Conservation (phyloP, 768 basidiomycete genomes). For the Naganishia antarctica region DNA sequence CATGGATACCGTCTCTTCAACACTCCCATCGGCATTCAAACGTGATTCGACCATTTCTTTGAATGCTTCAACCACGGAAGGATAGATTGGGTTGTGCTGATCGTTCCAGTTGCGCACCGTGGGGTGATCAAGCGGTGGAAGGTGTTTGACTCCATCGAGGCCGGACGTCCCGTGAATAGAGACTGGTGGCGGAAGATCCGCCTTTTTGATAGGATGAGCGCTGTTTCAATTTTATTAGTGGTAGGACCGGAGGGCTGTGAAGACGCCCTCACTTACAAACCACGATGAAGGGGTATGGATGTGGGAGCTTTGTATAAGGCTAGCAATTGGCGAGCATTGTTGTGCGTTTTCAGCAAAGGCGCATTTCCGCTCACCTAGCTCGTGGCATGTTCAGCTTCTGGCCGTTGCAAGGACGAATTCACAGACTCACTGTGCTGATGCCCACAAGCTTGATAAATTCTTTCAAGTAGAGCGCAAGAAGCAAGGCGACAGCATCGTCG, state of each 20-base stretch:
- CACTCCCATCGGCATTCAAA: constrained; percentile 1
- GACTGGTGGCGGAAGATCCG: constrained; percentile 20
- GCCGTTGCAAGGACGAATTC: neutral
- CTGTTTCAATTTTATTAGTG: too few species aligned
- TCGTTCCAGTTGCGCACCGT: constrained; percentile 18
- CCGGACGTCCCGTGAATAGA: constrained; percentile 25
- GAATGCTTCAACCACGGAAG: constrained; percentile 16
- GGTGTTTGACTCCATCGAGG: constrained; percentile 18
- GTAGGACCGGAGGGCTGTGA: neutral
- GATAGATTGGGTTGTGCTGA: neutral
- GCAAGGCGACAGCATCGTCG: constrained; percentile 25
- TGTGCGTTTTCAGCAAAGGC: constrained; percentile 19
- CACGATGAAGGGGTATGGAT: constrained; percentile 18
- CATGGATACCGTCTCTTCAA: constrained; percentile 20
- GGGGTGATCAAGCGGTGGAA: constrained; percentile 20
- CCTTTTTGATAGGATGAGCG: constrained; percentile 24
- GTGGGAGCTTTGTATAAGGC: constrained; percentile 18
- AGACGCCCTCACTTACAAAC: constrained; percentile 28
- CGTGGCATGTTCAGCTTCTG: too few species aligned
- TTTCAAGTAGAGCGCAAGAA: constrained; percentile 23
- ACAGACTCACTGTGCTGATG: constrained; percentile 26
- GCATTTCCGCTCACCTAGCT: constrained; percentile 28
- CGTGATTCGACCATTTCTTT: constrained; percentile 17
- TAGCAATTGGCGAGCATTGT: constrained; percentile 24
- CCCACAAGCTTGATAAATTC: constrained; percentile 19